Conservation (phyloP, 2,329 filamentous ascomycete species). For the Fusarium sacchari region DNA sequence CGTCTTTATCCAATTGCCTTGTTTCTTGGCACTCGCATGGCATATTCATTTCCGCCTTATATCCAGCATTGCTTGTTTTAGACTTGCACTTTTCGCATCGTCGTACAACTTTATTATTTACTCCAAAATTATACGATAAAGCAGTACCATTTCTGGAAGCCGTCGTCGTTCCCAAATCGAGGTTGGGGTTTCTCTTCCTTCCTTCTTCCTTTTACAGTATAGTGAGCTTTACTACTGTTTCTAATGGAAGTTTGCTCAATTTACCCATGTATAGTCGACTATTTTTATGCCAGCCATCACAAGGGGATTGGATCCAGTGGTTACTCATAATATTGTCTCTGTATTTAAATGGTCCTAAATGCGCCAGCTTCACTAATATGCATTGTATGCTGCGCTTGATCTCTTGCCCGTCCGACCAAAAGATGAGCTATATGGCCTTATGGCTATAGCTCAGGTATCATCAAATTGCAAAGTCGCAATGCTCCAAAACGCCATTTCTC, state of each 20-base stretch:
- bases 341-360: constrained; percentile 1
- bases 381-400: neutral
- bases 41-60: constrained; percentile 7
- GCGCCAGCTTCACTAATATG: neutral
- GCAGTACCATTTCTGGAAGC: neutral
- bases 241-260: neutral
- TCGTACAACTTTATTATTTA: neutral
- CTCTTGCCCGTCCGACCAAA: constrained; percentile 15
- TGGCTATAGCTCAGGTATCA: constrained; percentile 44
- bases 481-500: constrained; percentile 37
- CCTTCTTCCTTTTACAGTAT: neutral
- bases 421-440: constrained; percentile 31
- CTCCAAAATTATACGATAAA: neutral
- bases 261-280: neutral
- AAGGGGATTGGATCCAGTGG: neutral
- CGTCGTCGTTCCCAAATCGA: neutral
- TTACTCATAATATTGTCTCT: neutral
- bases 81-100: neutral
- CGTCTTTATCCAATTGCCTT: constrained; percentile 9
- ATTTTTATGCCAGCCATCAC: neutral
- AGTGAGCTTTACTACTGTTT: neutral
- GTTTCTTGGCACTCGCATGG: constrained; percentile 3
- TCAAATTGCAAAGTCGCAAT: constrained; percentile 32
- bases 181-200: neutral
- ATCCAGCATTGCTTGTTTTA: neutral